phyloP scores from a whole-genome alignment of 2,329 filamentous ascomycete genomes.

The Fusarium cyanostomum region DNA sequence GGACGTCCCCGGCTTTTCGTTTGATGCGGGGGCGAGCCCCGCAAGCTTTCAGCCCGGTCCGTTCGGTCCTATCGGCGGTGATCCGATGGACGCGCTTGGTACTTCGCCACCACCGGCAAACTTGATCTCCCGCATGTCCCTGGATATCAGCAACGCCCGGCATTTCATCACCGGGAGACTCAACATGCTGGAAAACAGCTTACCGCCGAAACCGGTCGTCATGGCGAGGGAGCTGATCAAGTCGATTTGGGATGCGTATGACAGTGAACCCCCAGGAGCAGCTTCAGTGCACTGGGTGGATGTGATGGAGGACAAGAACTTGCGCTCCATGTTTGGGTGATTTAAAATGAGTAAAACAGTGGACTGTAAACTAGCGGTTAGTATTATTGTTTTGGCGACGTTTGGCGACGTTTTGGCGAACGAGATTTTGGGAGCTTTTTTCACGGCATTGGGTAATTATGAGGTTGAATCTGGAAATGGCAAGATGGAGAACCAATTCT shows the following conservation, averaged over 20 bases:
- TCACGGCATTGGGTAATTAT: neutral
- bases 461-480: neutral
- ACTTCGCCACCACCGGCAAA: conserved; percentile 17
- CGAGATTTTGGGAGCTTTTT: neutral
- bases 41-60: conserved; percentile 9
- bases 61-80: conserved; percentile 3
- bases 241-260: conserved; percentile 55
- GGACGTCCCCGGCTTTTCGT: conserved; percentile 27
- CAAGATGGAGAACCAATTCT: conserved; percentile 8
- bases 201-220: conserved; percentile 54
- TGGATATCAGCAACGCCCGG: conserved; percentile 52
- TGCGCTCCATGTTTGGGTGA: conserved; percentile 49
- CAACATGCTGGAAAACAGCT: conserved; percentile 49
- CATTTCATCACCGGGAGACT: conserved; percentile 52
- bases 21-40: conserved; percentile 11
- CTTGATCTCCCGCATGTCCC: conserved; percentile 40
- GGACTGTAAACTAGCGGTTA: neutral
- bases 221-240: conserved; percentile 54
- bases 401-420: neutral
- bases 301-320: conserved; percentile 51
- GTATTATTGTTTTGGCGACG: neutral
- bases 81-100: conserved; percentile 17
- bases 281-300: conserved; percentile 54
- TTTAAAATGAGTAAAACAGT: neutral
- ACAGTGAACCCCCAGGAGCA: conserved; percentile 46